Evolutionary conservation across 164 flowering plant species (phyloP), one percentile per base, ranked within the genome.

Genomic region (Akebia trifoliata): DNA sequence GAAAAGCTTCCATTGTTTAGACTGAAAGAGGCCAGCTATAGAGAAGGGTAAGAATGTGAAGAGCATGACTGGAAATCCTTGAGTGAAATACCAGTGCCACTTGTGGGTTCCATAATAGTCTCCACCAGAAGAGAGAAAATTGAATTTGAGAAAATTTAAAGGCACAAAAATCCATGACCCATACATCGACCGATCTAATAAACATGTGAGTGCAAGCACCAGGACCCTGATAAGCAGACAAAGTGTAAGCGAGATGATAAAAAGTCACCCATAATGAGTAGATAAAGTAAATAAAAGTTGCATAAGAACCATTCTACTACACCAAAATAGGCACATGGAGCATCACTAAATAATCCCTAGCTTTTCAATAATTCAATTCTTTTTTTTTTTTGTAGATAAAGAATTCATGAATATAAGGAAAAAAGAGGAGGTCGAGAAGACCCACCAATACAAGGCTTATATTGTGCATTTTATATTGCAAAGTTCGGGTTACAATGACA

Each of bases 81-180:
- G 92, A 52, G 82, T 78, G 67, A 88, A 78, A 75, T 88, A 88
- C 97, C 98, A 89, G 70, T 89, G 95, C 96, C 95, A 86, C 61
- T 70, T 72, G 72, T 92, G 98, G 58, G 89, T 91, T 59, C 96
- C 96, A 79, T 87, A 92, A 73, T 81, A 86, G 76, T 92, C 96
- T 46, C 93, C 96, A 4, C 96, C 95, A 59, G 93, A 82, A 47
- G 93, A 88, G 56, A 86, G 78, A 74, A 92, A 82, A 68, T 86
- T 89, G 80, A 92, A 92, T 71, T 78, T 83, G 25, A 89, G 71
- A 78, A 92, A 92, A 71, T 92, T 89, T 51, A 92, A 76, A 57
- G 98, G 96, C 46, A 89, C 95, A 40, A 89, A 61, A 36, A 81
- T 64, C 98, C 89, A 85, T 8, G 87, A 76, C 34, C 86, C 91